Evolutionary conservation across 1,284 basidiomycete species (phyloP).

Genomic region (Violaceomyces palustris): DNA sequence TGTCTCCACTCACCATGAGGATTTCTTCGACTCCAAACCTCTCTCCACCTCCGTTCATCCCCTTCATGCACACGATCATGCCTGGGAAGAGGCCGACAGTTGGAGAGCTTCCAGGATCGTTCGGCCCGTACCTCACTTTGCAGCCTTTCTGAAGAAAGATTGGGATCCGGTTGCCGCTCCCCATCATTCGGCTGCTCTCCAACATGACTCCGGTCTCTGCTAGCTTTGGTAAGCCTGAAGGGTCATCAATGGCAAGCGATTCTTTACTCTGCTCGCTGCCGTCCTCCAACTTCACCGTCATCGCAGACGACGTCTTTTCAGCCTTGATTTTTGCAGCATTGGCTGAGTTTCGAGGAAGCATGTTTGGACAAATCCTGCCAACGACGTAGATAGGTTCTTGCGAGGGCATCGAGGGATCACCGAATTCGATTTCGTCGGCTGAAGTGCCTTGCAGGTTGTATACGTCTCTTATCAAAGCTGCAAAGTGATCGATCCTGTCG

Average conservation of each 20-base stretch:
- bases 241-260: neutral
- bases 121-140: slow-evolving; percentile 25
- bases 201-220: slow-evolving; percentile 30
- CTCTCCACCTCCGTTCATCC: slow-evolving; percentile 82
- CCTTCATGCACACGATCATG: slow-evolving; percentile 78
- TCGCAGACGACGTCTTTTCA: neutral
- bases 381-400: slow-evolving; percentile 48
- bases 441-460: too few relatives aligned
- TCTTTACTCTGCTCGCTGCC: neutral
- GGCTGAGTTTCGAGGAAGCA: slow-evolving; percentile 9
- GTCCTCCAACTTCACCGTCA: neutral
- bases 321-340: neutral
- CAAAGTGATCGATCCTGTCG: slow-evolving; percentile 39
- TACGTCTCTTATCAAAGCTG: slow-evolving; percentile 26
- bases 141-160: slow-evolving; percentile 29
- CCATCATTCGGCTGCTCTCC: slow-evolving; percentile 40
- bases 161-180: slow-evolving; percentile 36
- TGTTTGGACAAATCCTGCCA: slow-evolving; percentile 31
- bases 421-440: slow-evolving; percentile 25
- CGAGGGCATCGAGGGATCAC: slow-evolving; percentile 34
- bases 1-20: slow-evolving; percentile 66
- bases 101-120: slow-evolving; percentile 18
- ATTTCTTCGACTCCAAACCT: slow-evolving; percentile 81
- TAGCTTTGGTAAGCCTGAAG: slow-evolving; percentile 15
- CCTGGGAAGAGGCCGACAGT: slow-evolving; percentile 74